phyloP scores from a whole-genome alignment of 2,329 filamentous ascomycete genomes.

The Phyllosticta ampelicida region DNA sequence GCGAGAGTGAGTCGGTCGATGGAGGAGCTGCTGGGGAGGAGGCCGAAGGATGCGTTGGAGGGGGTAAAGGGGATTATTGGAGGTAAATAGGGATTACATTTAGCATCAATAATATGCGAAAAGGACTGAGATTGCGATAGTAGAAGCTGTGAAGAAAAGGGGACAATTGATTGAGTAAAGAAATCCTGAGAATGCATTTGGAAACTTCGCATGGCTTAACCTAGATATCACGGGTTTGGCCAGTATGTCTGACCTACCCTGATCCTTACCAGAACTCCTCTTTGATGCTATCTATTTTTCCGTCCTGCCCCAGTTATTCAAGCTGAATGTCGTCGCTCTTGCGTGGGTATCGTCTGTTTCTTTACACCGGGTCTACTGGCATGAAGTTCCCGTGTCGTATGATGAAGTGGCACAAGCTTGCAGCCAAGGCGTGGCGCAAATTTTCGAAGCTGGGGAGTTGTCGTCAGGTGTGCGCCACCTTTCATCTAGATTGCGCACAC shows the following conservation, averaged over 20 bases:
- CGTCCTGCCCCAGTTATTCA: background rate
- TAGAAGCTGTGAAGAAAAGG: too few relatives aligned
- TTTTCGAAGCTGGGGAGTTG: background rate
- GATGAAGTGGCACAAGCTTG: background rate
- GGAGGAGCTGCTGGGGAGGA: slow-evolving; percentile 16
- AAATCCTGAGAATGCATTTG: too few relatives aligned
- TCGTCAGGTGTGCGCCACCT: background rate
- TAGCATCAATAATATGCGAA: slow-evolving; percentile 36
- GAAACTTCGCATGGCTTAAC: too few relatives aligned
- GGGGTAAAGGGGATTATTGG: slow-evolving; percentile 8
- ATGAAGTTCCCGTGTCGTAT: background rate
- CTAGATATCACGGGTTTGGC: too few relatives aligned
- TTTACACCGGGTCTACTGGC: background rate
- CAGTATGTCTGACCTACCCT: too few relatives aligned
- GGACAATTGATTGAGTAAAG: too few relatives aligned
- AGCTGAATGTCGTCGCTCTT: background rate
- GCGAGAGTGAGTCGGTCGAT: slow-evolving; percentile 15
- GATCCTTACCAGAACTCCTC: too few relatives aligned
- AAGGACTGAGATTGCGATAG: background rate
- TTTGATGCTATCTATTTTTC: background rate
- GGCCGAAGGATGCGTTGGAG: slow-evolving; percentile 16
- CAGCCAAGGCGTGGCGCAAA: background rate
- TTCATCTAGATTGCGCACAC: background rate
- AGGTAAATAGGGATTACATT: slow-evolving; percentile 26
- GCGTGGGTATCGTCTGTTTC: background rate